Evolutionary conservation across 257 asterid genomes (phyloP), one percentile per base, ranked within the genome.

Genomic region (Ocimum tenuiflorum): DNA sequence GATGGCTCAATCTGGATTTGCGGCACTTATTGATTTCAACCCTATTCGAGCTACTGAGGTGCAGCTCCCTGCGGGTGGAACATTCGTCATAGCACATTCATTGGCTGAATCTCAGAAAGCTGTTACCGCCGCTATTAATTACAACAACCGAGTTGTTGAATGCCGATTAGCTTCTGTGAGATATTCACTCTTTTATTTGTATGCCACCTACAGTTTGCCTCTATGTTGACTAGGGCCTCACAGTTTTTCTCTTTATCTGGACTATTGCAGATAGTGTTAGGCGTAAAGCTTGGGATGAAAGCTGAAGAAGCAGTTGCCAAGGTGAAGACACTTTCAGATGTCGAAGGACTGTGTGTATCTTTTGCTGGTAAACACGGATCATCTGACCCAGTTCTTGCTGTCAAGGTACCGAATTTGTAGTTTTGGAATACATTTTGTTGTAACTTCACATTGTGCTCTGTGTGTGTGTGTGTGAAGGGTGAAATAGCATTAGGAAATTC

Each of bases 91-190:
- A 19, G 96, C 94, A 56, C 96, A 94, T 71, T 94, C 99, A 13
- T 65, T 94, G 70, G 99, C 99, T 35, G 95, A 83, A 75, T 94
- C 99, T 65, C 88, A 86, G 79, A 94, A 94, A 79, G 97, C 96
- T 46, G 96, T 94, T 8, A 90, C 96, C 43, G 96, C 97, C 0
- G 96, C 99, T 20, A 89, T 91, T 63, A 90, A 94, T 78, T 94
- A 89, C 83, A 89, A 94, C 72, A 90, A 94, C 73, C 80, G 99
- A 70, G 99, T 94, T 42, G 95, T 94, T 72, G 99, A 94, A 78
- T 94, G 97, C 75, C 95, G 84, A 50, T 73, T 90, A 60, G 97
- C 99, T 78, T 79, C 99, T 63, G 98, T 94, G 73, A 82, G 96
- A 33, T 62, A 3, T 27, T 31, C 5, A 24, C 4, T 4, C 31